phyloP scores from a whole-genome alignment of 768 basidiomycete species.

The Coprinopsis sp. region DNA sequence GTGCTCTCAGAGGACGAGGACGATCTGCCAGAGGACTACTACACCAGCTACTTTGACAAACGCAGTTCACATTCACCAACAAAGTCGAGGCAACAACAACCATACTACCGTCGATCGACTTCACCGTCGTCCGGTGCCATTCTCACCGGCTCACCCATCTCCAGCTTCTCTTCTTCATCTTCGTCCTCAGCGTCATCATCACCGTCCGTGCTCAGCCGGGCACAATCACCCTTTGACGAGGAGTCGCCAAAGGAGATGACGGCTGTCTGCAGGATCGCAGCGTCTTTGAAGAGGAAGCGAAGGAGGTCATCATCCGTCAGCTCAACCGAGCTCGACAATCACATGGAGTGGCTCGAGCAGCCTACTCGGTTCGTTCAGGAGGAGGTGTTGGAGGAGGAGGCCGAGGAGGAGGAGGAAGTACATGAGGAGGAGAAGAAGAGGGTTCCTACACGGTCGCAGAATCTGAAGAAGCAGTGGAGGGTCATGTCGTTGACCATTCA shows the following conservation, averaged over 20 bases:
- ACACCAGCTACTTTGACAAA: conserved; percentile 1
- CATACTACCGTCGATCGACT: conserved; percentile 4
- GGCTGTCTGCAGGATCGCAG: neutral
- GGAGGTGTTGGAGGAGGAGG: conserved; percentile 8
- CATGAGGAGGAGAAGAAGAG: conserved; percentile 18
- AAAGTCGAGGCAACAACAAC: neutral
- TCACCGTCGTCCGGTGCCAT: conserved; percentile 8
- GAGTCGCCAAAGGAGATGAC: neutral
- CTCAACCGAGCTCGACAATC: conserved; percentile 1
- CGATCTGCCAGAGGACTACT: neutral
- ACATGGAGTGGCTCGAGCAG: conserved; percentile 3
- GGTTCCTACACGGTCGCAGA: conserved; percentile 56
- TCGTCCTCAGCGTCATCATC: conserved; percentile 6
- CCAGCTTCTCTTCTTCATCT: conserved; percentile 1
- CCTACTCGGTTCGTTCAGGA: conserved; percentile 9
- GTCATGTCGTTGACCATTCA: conserved; percentile 50
- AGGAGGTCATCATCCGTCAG: conserved; percentile 2
- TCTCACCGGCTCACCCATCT: conserved; percentile 4
- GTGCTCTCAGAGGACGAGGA: conserved; percentile 6
- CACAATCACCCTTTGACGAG: neutral
- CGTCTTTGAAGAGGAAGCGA: conserved; percentile 8
- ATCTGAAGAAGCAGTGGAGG: conserved; percentile 56
- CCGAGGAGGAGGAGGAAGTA: conserved; percentile 20
- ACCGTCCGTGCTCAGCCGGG: conserved; percentile 4
- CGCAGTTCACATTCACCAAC: conserved; percentile 6